phyloP scores from a whole-genome alignment of 2,329 filamentous ascomycete species.

The Cladophialophora chaetospira region DNA sequence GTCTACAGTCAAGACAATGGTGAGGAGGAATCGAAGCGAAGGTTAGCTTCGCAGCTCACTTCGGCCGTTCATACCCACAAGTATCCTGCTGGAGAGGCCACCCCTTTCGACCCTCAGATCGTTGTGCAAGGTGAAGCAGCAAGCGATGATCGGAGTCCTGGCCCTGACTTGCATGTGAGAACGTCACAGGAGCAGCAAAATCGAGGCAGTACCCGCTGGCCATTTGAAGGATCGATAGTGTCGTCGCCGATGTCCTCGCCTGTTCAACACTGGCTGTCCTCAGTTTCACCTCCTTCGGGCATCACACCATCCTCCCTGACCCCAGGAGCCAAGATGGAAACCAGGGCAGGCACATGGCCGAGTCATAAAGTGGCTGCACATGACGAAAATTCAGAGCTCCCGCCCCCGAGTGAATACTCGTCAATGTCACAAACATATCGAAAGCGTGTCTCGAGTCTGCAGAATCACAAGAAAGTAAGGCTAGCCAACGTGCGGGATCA shows the following conservation, averaged over 20 bases:
- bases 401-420: no score
- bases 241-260: neutral
- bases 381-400: no score
- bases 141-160: no score
- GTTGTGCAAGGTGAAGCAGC: neutral
- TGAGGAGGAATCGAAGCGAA: neutral
- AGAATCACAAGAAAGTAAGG: no score
- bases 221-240: neutral
- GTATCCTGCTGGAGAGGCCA: neutral
- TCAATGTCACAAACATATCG: no score
- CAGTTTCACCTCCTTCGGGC: neutral
- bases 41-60: neutral
- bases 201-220: neutral
- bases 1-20: constrained; percentile 18
- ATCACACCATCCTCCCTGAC: neutral
- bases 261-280: constrained; percentile 6
- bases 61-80: neutral
- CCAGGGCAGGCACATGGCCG: no score
- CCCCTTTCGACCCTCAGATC: neutral
- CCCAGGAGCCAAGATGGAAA: neutral
- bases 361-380: no score
- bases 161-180: neutral
- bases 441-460: no score
- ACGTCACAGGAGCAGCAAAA: neutral
- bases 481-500: no score